Base-by-base conservation (phyloP, 1,284 basidiomycete species). In the Ceratobasidium sp. region DNA sequence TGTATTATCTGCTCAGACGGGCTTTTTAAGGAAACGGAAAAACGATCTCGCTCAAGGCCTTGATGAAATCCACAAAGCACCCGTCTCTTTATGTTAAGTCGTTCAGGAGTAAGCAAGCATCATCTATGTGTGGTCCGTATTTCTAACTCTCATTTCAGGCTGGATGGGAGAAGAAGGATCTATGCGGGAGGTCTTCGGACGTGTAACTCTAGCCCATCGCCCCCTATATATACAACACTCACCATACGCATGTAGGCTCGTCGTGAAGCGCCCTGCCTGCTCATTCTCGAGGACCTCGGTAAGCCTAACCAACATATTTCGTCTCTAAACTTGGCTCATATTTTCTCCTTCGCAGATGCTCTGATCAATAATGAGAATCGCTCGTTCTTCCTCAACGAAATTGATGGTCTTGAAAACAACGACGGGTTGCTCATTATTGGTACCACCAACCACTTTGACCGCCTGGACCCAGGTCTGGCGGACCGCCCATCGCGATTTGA, bases 381-480 rank as follows among this genome's bases (percentile, higher is more conserved):
- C 28, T 91, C 91, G 0, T 94, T 91, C 84, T 95, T 95, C 87
- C 84, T 95, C 61, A 94, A 94, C 78, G 73, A 77, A 58, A 75
- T 78, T 13, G 91, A 92, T 76, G 91, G 91, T 1, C 80, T 92
- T 32, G 86, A 88, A 77, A 85, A 88, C 38, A 94, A 94, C 77
- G 88, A 94, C 76, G 93, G 93, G 0, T 76, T 95, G 8, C 85
- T 94, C 52, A 83, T 94, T 78, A 89, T 94, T 75, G 91, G 87
- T 16, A 91, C 93, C 0, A 94, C 93, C 28, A 95, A 95, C 79
- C 92, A 94, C 80, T 89, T 93, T 77, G 91, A 93, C 58, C 83
- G 85, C 44, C 86, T 94, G 61, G 92, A 94, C 77, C 88, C 90
- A 18, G 90, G 89, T 8, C 79, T 95, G 73, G 90, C 90, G 73